Percentiles rank a stretch among this genome's conserved stretches.
Conservation (phyloP, 2,329 filamentous ascomycete genomes). For the Trichoderma afroharzianum region DNA sequence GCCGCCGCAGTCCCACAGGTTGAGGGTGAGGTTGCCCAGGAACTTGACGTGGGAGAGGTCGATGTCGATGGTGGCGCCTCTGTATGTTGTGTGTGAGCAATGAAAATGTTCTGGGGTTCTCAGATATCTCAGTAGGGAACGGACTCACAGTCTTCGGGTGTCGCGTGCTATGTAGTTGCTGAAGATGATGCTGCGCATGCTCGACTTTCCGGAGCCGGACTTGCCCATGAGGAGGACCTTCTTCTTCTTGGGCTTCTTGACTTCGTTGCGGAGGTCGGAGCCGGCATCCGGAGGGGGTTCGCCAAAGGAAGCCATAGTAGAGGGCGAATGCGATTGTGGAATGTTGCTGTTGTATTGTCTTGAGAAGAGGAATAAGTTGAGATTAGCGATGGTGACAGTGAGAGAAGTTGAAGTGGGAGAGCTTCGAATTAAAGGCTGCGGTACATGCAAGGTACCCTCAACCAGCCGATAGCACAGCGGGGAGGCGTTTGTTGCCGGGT, state of each 20-base stretch:
- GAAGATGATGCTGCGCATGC: constrained; percentile 98
- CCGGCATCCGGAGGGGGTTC: constrained; percentile 30
- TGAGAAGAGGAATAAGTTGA: background rate
- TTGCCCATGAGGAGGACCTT: constrained; percentile 91
- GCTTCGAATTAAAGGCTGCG: background rate
- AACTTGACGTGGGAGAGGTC: constrained; percentile 99
- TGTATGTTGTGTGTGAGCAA: constrained; percentile 24
- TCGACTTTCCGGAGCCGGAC: constrained; percentile 94
- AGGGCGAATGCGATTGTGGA: background rate
- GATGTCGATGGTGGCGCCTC: constrained; percentile 93
- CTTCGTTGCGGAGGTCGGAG: constrained; percentile 43
- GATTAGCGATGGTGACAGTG: background rate
- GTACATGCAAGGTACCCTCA: constrained; percentile 9
- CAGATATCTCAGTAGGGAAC: background rate
- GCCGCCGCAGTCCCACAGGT: constrained; percentile 97
- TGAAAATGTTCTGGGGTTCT: background rate
- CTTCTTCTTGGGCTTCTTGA: constrained; percentile 75
- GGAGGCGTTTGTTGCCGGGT: background rate
- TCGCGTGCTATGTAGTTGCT: constrained; percentile 98
- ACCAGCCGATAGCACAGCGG: background rate
- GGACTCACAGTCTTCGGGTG: constrained; percentile 69
- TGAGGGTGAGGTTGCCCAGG: constrained; percentile 93
- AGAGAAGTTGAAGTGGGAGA: background rate
- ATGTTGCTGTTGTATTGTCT: background rate
- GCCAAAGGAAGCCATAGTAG: constrained; percentile 32